Evolutionary conservation across 257 asterid species (phyloP).

Genomic region (Penstemon barbatus): DNA sequence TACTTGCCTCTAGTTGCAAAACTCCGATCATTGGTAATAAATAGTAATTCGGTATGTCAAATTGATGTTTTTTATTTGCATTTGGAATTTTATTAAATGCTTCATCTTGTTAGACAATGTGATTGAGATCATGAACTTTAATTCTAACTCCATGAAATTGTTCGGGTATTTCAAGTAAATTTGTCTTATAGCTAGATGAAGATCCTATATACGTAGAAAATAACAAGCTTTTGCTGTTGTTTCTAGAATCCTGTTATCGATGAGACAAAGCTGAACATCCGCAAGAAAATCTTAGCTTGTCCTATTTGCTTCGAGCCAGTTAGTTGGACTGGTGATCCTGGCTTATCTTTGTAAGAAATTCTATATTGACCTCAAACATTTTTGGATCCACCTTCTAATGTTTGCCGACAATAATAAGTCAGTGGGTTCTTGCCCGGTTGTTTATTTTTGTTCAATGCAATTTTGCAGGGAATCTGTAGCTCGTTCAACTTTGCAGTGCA

Average conservation of each 20-base stretch:
- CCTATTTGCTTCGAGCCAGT: constrained; percentile 68
- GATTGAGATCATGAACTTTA: not conserved
- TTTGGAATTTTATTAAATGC: not conserved
- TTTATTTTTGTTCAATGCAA: constrained; percentile 7
- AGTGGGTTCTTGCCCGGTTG: not conserved
- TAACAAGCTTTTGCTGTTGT: constrained; percentile 20
- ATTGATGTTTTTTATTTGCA: not conserved
- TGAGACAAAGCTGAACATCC: constrained; percentile 44
- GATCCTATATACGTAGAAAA: not conserved
- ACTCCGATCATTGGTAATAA: too few relatives aligned
- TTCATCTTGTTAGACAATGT: not conserved
- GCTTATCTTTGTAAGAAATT: constrained; percentile 54
- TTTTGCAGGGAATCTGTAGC: constrained; percentile 53
- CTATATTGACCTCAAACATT: not conserved
- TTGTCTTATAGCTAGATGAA: not conserved
- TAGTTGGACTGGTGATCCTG: constrained; percentile 37
- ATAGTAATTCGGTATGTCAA: too few relatives aligned
- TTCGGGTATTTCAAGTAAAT: too few relatives aligned
- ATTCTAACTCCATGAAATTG: too few relatives aligned
- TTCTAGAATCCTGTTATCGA: constrained; percentile 49
- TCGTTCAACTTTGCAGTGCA: constrained; percentile 52
- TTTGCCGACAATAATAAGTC: not conserved
- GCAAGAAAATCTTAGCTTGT: constrained; percentile 63
- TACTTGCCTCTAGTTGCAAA: too few relatives aligned
- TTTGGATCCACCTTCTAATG: not conserved